Evolutionary conservation across 306 rosid genomes (phyloP).

Genomic region (Trichosanthes truncata): DNA sequence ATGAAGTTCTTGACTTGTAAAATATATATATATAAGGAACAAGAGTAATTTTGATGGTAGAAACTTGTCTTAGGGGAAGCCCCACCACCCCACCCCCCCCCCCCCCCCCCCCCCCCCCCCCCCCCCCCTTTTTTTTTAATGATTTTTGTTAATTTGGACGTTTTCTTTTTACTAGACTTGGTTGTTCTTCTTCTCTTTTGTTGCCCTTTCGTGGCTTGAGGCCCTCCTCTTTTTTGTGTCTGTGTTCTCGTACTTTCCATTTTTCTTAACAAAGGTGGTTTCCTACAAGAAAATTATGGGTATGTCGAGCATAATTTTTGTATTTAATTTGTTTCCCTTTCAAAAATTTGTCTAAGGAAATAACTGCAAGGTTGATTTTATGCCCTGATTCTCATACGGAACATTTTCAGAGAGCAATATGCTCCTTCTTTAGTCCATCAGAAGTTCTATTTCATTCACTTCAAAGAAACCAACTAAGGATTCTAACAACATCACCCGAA

Average conservation of each 20-base stretch:
- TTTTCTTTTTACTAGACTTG: background rate
- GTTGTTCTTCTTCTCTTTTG: background rate
- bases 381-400: background rate
- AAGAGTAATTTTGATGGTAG: background rate
- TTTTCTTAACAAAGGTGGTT: background rate
- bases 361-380: too few species aligned
- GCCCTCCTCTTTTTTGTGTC: background rate
- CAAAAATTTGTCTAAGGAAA: too few species aligned
- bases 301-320: too few species aligned
- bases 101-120: too few species aligned
- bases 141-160: background rate
- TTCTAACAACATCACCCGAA: background rate
- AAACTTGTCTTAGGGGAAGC: background rate
- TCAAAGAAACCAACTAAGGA: background rate
- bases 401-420: background rate
- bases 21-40: too few species aligned
- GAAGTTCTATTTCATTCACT: background rate
- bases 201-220: background rate
- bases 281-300: too few species aligned
- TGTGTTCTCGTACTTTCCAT: background rate
- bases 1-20: too few species aligned
- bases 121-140: background rate
- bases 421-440: background rate
- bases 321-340: too few species aligned
- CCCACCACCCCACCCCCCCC: background rate